phyloP scores from a whole-genome alignment of 768 basidiomycete species.

The Rhodotorula diobovata region DNA sequence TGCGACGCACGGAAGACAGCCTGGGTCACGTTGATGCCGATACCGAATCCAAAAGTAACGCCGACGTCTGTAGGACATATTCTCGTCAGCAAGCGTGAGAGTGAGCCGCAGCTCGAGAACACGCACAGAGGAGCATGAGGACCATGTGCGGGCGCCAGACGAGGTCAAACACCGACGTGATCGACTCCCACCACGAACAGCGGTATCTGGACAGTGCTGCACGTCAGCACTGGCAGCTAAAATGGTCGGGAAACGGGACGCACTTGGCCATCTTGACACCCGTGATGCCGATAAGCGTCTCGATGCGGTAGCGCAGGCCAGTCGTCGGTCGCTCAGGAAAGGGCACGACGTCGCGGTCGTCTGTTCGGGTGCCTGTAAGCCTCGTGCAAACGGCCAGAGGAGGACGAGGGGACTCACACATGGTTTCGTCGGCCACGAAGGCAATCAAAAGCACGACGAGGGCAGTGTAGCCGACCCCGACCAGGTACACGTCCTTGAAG shows the following conservation, averaged over 20 bases:
- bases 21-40: slow-evolving; percentile 56
- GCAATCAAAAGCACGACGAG: slow-evolving; percentile 58
- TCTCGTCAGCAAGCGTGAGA: background rate
- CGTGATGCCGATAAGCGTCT: slow-evolving; percentile 63
- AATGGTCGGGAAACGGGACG: background rate
- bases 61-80: slow-evolving; percentile 51
- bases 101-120: background rate
- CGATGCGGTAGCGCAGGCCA: slow-evolving; percentile 56
- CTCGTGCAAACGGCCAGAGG: too few species aligned
- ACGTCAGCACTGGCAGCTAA: too few species aligned
- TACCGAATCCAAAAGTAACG: slow-evolving; percentile 60
- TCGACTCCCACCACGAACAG: slow-evolving; percentile 53
- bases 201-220: slow-evolving; percentile 48
- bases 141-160: slow-evolving; percentile 63
- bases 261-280: slow-evolving; percentile 57
- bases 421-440: slow-evolving; percentile 63
- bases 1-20: slow-evolving; percentile 50
- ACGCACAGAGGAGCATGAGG: slow-evolving; percentile 48
- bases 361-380: background rate
- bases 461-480: slow-evolving; percentile 59
- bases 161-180: slow-evolving; percentile 54
- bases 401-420: slow-evolving; percentile 16
- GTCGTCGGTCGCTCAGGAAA: slow-evolving; percentile 51
- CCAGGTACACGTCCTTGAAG: slow-evolving; percentile 66
- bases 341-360: slow-evolving; percentile 58